Percentiles rank a stretch among this genome's conserved stretches.
phyloP scores from a whole-genome alignment of 139 green algal species.

The Coelastrella sp. region DNA sequence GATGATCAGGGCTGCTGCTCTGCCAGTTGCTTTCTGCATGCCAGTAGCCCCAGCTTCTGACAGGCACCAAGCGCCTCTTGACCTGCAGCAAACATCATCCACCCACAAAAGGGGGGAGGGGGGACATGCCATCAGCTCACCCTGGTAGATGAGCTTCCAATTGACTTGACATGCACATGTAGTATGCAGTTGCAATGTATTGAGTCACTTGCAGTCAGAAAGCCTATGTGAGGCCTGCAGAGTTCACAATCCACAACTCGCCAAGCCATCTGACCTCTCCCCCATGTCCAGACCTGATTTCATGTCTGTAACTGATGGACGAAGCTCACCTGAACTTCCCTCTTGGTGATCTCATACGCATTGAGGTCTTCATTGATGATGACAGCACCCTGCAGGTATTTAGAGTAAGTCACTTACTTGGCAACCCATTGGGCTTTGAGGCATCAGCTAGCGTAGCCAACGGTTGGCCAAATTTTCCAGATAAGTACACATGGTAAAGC shows the following conservation, averaged over 20 bases:
- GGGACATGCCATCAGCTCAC: no score
- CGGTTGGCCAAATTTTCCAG: background rate
- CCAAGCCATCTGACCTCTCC: no score
- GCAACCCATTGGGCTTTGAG: background rate
- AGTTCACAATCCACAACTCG: no score
- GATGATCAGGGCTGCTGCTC: background rate
- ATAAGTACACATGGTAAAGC: background rate
- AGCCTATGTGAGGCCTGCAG: no score
- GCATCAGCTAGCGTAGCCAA: background rate
- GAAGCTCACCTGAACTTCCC: background rate
- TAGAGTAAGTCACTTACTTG: no score
- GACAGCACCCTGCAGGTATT: constrained; percentile 29
- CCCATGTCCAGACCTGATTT: no score
- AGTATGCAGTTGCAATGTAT: no score
- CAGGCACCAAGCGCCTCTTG: constrained; percentile 45
- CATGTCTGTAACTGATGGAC: background rate
- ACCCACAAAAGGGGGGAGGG: background rate
- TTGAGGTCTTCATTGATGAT: constrained; percentile 55
- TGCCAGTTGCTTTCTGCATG: constrained; percentile 46
- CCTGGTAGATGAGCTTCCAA: no score
- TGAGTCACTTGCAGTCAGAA: no score
- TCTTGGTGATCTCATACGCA: constrained; percentile 27
- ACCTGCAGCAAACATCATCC: background rate
- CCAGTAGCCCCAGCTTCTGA: constrained; percentile 53
- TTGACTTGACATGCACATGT: no score